phyloP scores from a whole-genome alignment of 2,329 filamentous ascomycete species.

The Ophiocordyceps polyrhachis-furcata region DNA sequence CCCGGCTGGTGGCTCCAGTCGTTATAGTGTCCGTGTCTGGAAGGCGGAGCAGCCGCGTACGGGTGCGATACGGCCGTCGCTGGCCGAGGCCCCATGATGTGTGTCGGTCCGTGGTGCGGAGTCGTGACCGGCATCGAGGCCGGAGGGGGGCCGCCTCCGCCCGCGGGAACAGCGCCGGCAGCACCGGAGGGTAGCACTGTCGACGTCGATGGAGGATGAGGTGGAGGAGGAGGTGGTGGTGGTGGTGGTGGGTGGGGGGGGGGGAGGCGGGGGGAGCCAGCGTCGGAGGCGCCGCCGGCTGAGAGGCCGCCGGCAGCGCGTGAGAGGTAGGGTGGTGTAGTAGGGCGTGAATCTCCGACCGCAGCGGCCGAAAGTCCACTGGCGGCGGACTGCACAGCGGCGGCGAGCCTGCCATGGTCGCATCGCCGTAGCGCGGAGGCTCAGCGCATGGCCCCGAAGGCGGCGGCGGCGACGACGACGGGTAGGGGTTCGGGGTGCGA shows the following conservation, averaged over 20 bases:
- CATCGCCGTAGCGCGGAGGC: conserved; percentile 4
- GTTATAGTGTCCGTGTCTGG: conserved; percentile 11
- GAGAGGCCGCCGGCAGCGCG: conserved; percentile 1
- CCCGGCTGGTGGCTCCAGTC: conserved; percentile 33
- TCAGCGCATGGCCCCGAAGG: conserved; percentile 2
- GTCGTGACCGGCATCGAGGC: background rate
- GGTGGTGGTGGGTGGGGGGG: conserved; percentile 1
- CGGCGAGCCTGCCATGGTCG: conserved; percentile 6
- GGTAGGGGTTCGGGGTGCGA: conserved; percentile 20
- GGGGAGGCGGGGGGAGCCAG: conserved; percentile 3
- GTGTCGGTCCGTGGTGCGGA: conserved; percentile 6
- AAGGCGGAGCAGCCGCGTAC: conserved; percentile 10
- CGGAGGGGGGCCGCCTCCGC: background rate
- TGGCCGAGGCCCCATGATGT: conserved; percentile 11
- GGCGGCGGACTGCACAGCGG: conserved; percentile 12
- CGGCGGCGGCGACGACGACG: conserved; percentile 2
- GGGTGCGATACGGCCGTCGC: conserved; percentile 8
- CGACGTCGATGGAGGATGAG: background rate
- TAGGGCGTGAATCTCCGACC: conserved; percentile 5
- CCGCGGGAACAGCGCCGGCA: too few relatives aligned
- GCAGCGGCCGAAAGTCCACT: conserved; percentile 9
- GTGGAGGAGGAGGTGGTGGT: conserved; percentile 1
- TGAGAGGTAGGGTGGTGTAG: conserved; percentile 4
- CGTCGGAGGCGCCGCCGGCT: conserved; percentile 4
- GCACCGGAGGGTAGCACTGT: background rate